Percentiles rank a stretch among this genome's conserved stretches.
Conservation (phyloP, 2,329 filamentous ascomycete genomes). For the Colletotrichum liriopes region DNA sequence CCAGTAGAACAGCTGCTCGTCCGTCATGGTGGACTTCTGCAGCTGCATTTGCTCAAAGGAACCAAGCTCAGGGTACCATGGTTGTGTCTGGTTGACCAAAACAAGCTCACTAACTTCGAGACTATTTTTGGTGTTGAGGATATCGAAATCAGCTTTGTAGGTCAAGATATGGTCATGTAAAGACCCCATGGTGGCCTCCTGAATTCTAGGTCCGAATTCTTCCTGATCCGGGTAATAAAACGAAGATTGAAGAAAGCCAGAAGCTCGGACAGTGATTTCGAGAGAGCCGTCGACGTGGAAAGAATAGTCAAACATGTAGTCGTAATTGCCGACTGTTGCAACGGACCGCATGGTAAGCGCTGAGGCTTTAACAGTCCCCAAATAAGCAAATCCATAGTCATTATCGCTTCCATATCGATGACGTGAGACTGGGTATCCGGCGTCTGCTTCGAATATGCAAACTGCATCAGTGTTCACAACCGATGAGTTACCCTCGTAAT, state of each 20-base stretch:
- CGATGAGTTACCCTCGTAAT: constrained; percentile 50
- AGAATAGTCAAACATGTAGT: constrained; percentile 57
- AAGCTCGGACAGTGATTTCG: constrained; percentile 57
- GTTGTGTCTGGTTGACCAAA: constrained; percentile 51
- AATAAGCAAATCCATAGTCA: constrained; percentile 49
- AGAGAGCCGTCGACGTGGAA: constrained; percentile 56
- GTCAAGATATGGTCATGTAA: constrained; percentile 58
- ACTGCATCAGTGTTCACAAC: constrained; percentile 52
- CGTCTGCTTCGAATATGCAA: constrained; percentile 58
- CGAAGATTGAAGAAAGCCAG: constrained; percentile 55
- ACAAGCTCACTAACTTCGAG: constrained; percentile 53
- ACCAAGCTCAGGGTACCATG: constrained; percentile 56
- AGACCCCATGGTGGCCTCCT: constrained; percentile 52
- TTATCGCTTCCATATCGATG: constrained; percentile 49
- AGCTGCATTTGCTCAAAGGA: constrained; percentile 54
- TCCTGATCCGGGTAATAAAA: constrained; percentile 54
- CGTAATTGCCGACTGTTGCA: constrained; percentile 59
- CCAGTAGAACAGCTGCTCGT: constrained; percentile 55
- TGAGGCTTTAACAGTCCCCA: constrained; percentile 53
- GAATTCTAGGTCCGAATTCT: constrained; percentile 54
- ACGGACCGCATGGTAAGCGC: constrained; percentile 46
- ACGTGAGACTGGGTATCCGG: constrained; percentile 55
- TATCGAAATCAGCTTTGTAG: constrained; percentile 60
- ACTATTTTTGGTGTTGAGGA: constrained; percentile 54
- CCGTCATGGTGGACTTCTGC: constrained; percentile 45